Base-by-base conservation (phyloP, 2,329 filamentous ascomycete genomes). In the Bertia moriformis region DNA sequence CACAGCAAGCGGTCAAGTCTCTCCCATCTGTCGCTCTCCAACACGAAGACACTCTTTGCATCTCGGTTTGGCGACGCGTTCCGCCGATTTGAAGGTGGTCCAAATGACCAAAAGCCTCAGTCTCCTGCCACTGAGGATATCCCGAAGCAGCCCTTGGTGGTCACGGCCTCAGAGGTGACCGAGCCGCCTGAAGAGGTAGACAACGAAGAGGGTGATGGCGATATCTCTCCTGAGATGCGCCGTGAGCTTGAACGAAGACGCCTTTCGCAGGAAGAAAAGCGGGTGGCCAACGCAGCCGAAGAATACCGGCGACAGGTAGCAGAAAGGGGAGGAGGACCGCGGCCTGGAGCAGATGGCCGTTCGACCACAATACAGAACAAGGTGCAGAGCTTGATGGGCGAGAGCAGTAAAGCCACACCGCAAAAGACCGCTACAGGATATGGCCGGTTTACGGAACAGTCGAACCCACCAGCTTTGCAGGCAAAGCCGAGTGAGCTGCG, bases 1-100 rank as follows among this genome's bases (percentile, higher is more conserved):
- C 73, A 79, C 46, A 61, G 63, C 37, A 93, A 93, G 55, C 73
- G 83, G 10, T 69, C 78, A 1, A 91, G 84, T 55, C 59, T 93
- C 1, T 13, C 32, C 15, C 77, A 80, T 0, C 59, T 85, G 14
- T 76, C 81, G 4, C 32, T 35, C 12, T 35, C 32, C 15, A 77
- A 76, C 29, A 83, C 82, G 18, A 93, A 91, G 57, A 84, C 76
- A 41, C 75, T 93, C 27, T 66, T 95, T n/a, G 80, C 78, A 4
- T 84, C 87, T 18, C 86, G 82, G 48, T 95, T 96, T 55, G 86
- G 88, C 1, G 88, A 95, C 50, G 88, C 89, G 3, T 95, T 96
- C 61, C 86, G 89, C 51, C 73, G 83, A 4, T 96, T 96, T 48
- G 91, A 98, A 56, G 68, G 65, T 17, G 71, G 65, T 42, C n/a